Evolutionary conservation across 2,329 filamentous ascomycete genomes (phyloP), one percentile per base, ranked within the genome.

Genomic region (Massarina eburnea): DNA sequence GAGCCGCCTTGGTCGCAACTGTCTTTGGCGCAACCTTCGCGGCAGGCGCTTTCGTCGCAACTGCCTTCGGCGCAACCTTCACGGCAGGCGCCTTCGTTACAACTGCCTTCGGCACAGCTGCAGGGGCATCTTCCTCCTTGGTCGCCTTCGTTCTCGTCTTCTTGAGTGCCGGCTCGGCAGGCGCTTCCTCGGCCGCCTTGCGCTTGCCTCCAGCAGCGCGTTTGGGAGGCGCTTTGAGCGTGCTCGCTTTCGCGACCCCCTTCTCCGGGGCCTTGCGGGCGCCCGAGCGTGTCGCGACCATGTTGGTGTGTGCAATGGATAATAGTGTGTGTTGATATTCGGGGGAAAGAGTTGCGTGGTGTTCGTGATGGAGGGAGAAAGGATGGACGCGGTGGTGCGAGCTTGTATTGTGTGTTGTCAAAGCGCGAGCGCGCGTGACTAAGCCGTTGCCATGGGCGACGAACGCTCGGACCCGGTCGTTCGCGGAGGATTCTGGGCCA

Each of bases 221-320:
- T 48, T 67, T 67, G 39, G 64, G 64, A 39, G 64, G 61, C 22
- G 62, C 62, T 32, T 57, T 61, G 39, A 67, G 57, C n/a, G 58
- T 64, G 49, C 48, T 57, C 19, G 60, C 41, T 27, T 53, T 43
- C 19, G 62, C 52, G 49, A 58, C 50, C 26, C 52, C 43, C 26
- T 41, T 54, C 52, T 59, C 58, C 24, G 60, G 47, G 48, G 60
- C 52, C 20, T 59, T 59, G 30, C 39, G 26, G 39, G 57, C 55
- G 54, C 58, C 58, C 43, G 61, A 60, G 52, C 63, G 63, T 48
- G 63, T 66, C 47, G 59, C 57, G 52, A 65, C 63, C 63, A 66
- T 66, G 14, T 7, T 32, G 21, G 18, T 32, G 26, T 37, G 5
- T 21, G 8, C 34, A 21, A 18, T 7, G 10, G 34, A 37, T 19